These are phyloP conservation scores for Santalum album DNA, from an alignment of 164 flowering plant species.

Conservation along the genomic window DNA sequence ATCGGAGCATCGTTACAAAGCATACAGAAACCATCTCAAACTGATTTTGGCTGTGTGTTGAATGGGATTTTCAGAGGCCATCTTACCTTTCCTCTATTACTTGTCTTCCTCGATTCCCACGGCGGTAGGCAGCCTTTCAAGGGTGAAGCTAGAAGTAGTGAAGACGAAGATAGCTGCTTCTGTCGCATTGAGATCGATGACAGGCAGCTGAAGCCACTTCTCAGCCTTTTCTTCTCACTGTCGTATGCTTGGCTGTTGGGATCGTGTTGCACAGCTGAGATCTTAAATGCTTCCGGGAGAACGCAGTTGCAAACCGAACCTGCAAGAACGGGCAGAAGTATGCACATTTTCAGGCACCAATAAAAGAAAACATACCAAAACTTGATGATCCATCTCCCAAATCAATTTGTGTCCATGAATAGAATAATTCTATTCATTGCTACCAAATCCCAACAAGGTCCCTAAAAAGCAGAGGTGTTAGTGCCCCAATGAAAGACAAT, in stretches of 20 bases:
- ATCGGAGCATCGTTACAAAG: too few relatives aligned
- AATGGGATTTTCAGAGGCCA: not conserved
- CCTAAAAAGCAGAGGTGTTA: too few relatives aligned
- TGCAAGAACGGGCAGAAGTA: conserved; percentile 5
- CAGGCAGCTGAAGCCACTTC: conserved; percentile 33
- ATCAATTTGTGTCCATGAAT: too few relatives aligned
- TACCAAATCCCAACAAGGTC: too few relatives aligned
- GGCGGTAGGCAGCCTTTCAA: conserved; percentile 39
- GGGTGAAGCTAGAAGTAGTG: conserved; percentile 37
- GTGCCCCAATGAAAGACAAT: too few relatives aligned
- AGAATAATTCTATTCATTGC: too few relatives aligned
- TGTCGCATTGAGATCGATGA: conserved; percentile 50
- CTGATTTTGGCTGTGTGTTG: too few relatives aligned
- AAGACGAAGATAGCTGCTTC: conserved; percentile 33
- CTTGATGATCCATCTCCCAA: too few relatives aligned
- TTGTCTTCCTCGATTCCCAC: conserved; percentile 38
- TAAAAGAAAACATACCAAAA: too few relatives aligned
- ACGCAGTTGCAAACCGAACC: conserved; percentile 53
- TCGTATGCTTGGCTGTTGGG: conserved; percentile 23
- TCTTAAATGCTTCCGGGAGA: conserved; percentile 43
- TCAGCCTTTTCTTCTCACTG: conserved; percentile 38
- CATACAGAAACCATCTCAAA: too few relatives aligned
- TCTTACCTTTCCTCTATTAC: conserved; percentile 26
- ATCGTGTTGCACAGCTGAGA: conserved; percentile 32
- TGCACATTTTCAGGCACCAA: not conserved